Conservation (phyloP, 768 basidiomycete genomes). For the Amanita inopinata region DNA sequence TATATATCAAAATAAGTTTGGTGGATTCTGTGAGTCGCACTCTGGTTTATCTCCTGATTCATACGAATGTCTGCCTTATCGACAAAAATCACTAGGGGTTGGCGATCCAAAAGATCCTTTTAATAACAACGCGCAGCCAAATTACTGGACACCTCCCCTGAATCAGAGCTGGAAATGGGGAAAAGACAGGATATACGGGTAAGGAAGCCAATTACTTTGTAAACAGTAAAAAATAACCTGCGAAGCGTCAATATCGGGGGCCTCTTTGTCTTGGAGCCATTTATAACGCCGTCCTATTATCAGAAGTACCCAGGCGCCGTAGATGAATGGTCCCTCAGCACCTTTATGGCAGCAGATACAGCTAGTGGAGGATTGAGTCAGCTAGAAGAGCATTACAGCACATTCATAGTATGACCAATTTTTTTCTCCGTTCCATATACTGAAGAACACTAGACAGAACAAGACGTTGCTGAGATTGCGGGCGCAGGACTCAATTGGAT, state of each 20-base stretch:
- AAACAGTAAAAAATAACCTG: not conserved
- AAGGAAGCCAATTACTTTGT: not conserved
- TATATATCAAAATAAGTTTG: constrained; percentile 63
- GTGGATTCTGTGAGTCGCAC: constrained; percentile 42
- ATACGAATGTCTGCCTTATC: too few relatives aligned
- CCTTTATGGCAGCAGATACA: constrained; percentile 54
- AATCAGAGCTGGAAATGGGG: constrained; percentile 62
- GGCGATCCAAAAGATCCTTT: constrained; percentile 54
- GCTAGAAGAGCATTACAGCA: constrained; percentile 69
- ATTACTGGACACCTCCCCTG: constrained; percentile 65
- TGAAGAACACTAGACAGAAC: constrained; percentile 49
- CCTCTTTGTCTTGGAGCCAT: constrained; percentile 68
- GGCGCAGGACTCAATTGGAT: constrained; percentile 80
- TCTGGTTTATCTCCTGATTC: not conserved
- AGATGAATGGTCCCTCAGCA: constrained; percentile 63
- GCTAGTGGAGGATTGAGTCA: constrained; percentile 40
- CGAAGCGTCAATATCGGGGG: constrained; percentile 62
- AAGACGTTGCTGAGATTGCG: constrained; percentile 80
- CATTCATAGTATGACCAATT: constrained; percentile 53
- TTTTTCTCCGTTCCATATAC: not conserved
- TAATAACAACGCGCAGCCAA: constrained; percentile 55
- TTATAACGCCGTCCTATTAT: constrained; percentile 55
- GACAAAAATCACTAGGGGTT: constrained; percentile 34
- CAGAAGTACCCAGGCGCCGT: constrained; percentile 44
- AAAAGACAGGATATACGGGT: constrained; percentile 37